Conservation (phyloP, 2,329 filamentous ascomycete species). For the Macrophomina phaseolina region DNA sequence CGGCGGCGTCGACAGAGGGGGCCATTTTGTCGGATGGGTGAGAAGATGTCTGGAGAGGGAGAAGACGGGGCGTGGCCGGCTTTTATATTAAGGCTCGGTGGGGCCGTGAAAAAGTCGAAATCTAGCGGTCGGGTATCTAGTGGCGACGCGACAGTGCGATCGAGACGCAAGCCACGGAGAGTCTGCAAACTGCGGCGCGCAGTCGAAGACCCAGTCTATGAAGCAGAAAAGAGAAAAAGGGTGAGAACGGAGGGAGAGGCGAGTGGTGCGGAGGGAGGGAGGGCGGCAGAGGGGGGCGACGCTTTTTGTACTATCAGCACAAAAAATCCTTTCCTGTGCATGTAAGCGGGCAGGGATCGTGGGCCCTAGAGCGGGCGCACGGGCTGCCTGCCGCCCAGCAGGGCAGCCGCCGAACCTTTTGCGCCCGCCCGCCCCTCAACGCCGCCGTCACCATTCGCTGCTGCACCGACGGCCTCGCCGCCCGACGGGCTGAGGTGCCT, state of each 20-base stretch:
- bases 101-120: conserved; percentile 27
- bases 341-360: conserved; percentile 24
- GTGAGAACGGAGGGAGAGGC: conserved; percentile 5
- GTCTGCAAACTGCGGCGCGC: conserved; percentile 24
- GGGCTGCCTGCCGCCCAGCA: conserved; percentile 1
- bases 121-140: conserved; percentile 27
- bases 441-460: conserved; percentile 2
- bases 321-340: conserved; percentile 25
- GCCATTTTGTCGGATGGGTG: conserved; percentile 39
- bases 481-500: background rate
- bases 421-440: background rate
- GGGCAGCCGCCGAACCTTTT: background rate
- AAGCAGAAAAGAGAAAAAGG: conserved; percentile 16
- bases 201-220: conserved; percentile 24
- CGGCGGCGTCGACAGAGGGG: conserved; percentile 42
- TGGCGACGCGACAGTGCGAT: conserved; percentile 26
- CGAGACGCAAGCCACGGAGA: conserved; percentile 22
- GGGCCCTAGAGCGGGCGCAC: conserved; percentile 4
- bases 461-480: background rate
- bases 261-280: conserved; percentile 9
- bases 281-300: conserved; percentile 13
- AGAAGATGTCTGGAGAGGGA: conserved; percentile 23
- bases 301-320: conserved; percentile 27
- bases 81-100: conserved; percentile 26
- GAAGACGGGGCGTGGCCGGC: conserved; percentile 8